phyloP scores from a whole-genome alignment of 2,329 filamentous ascomycete genomes.

The Ciborinia camelliae region DNA sequence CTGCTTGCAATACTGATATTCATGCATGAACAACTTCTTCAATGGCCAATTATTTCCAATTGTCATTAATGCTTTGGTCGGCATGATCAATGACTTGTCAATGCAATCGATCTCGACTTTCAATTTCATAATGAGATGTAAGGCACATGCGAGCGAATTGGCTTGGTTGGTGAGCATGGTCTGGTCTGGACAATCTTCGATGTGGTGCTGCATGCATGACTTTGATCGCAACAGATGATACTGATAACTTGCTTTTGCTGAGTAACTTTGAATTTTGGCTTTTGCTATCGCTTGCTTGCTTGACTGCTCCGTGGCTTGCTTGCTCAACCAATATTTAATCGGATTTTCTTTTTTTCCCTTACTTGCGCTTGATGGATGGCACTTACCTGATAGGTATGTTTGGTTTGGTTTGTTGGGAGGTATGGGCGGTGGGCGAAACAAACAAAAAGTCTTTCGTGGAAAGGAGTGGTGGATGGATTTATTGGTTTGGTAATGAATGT shows the following conservation, averaged over 20 bases:
- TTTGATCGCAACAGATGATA: constrained; percentile 11
- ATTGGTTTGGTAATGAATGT: no score
- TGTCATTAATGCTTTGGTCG: neutral
- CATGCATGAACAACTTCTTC: constrained; percentile 6
- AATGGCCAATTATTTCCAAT: constrained; percentile 1
- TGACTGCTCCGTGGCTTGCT: neutral
- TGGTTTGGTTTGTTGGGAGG: neutral
- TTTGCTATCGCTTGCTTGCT: constrained; percentile 9
- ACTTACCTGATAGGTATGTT: constrained; percentile 1
- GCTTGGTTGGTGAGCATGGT: constrained; percentile 10
- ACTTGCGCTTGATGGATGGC: neutral
- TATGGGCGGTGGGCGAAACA: neutral
- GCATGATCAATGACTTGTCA: neutral
- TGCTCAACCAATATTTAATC: neutral
- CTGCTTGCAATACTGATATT: constrained; percentile 15
- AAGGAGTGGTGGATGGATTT: neutral
- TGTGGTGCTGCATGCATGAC: constrained; percentile 12
- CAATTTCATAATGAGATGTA: neutral
- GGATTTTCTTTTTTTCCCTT: neutral
- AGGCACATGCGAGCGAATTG: neutral
- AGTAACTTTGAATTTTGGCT: constrained; percentile 10
- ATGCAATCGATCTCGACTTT: neutral
- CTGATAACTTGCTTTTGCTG: constrained; percentile 11
- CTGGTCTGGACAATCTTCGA: constrained; percentile 1
- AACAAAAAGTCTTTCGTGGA: neutral